Conservation (phyloP, 768 basidiomycete species). For the Cyclocybe aegerita region DNA sequence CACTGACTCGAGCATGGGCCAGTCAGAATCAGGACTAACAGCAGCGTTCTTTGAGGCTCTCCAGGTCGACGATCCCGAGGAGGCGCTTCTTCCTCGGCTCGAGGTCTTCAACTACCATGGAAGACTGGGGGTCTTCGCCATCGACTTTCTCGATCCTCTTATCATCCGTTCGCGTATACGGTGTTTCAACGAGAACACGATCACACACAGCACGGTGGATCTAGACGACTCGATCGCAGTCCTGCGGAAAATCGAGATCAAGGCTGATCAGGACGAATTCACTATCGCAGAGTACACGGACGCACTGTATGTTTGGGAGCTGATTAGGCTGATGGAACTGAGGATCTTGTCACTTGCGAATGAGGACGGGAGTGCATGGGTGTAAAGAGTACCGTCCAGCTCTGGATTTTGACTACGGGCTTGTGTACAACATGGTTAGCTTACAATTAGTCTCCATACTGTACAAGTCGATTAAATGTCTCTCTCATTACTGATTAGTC, state of each 20-base stretch:
- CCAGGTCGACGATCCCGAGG: no score
- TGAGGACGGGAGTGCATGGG: not conserved
- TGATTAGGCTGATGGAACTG: not conserved
- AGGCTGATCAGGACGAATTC: not conserved
- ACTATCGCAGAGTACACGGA: not conserved
- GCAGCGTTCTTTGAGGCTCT: no score
- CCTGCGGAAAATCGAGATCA: not conserved
- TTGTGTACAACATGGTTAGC: no score
- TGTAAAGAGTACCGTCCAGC: no score
- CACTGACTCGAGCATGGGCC: no score
- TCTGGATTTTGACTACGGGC: no score
- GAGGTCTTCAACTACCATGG: not conserved
- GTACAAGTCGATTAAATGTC: no score
- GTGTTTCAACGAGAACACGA: no score
- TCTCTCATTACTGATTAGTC: no score
- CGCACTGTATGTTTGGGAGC: not conserved
- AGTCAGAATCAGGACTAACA: no score
- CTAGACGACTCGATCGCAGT: not conserved
- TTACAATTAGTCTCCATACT: no score
- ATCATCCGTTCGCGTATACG: not conserved
- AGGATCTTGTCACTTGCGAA: not conserved
- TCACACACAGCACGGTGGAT: no score
- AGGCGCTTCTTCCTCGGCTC: not conserved
- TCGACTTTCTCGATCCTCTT: conserved; percentile 1
- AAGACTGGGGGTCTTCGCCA: not conserved